Conservation (phyloP, 345 rosid species). For the Gossypium rotundifolium region DNA sequence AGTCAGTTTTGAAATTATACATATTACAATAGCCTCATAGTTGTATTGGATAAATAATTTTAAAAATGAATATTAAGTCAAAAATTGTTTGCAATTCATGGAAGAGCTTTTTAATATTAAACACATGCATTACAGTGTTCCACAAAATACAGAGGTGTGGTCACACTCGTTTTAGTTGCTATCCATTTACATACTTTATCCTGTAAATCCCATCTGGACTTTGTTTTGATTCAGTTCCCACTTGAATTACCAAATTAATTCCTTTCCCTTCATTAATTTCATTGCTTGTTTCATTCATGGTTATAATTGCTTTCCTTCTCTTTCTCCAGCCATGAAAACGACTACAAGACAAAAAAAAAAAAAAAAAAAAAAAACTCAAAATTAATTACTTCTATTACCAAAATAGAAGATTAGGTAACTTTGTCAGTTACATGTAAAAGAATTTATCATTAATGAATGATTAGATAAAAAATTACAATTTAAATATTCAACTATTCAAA, state of each 20-base stretch:
- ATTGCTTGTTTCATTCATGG: not conserved
- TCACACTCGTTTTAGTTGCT: not conserved
- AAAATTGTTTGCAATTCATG: too few relatives aligned
- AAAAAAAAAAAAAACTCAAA: slow-evolving; percentile 14
- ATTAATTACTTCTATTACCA: not conserved
- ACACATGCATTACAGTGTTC: not conserved
- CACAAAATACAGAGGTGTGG: not conserved
- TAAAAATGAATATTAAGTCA: too few relatives aligned
- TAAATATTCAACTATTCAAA: too few relatives aligned
- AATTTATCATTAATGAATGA: not conserved
- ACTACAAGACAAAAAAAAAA: slow-evolving; percentile 17
- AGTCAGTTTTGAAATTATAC: too few relatives aligned
- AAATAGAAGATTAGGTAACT: not conserved
- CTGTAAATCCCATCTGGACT: not conserved
- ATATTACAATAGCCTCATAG: too few relatives aligned
- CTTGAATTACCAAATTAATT: too few relatives aligned
- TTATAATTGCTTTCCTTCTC: not conserved
- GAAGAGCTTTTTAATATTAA: not conserved
- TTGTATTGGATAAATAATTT: too few relatives aligned
- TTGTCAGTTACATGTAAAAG: too few relatives aligned
- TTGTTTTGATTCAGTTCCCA: not conserved
- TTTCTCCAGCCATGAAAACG: slow-evolving; percentile 21
- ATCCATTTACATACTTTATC: not conserved
- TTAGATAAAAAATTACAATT: not conserved
- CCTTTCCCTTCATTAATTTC: slow-evolving; percentile 1